Conservation (phyloP, 345 rosid genomes). For the Camelina sativa region DNA sequence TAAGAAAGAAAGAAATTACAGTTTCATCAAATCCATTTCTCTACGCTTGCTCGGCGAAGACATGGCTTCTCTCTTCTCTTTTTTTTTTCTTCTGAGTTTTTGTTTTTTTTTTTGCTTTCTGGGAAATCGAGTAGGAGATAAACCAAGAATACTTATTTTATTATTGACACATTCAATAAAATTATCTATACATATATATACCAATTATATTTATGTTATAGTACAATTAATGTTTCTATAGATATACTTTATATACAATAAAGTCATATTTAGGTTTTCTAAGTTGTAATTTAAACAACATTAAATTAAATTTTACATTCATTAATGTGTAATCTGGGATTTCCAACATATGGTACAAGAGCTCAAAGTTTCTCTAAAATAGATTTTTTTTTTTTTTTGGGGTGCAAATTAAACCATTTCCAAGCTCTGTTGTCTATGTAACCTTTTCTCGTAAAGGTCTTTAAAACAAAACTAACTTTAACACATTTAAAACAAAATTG, state of each 20-base stretch:
- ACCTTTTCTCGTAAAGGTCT: neutral
- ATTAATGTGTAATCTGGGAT: no score
- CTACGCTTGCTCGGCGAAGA: slow-evolving; percentile 99
- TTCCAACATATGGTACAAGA: no score
- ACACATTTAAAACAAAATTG: neutral
- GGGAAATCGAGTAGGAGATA: slow-evolving; percentile 34
- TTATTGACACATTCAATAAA: neutral
- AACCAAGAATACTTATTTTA: neutral
- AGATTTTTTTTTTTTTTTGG: no score
- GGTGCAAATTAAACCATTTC: no score
- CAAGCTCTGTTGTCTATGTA: neutral
- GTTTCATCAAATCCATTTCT: slow-evolving; percentile 99
- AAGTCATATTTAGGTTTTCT: no score
- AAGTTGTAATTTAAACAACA: no score
- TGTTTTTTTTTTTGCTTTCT: neutral
- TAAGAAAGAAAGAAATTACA: slow-evolving; percentile 50
- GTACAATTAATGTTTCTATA: no score
- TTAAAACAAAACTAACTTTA: neutral
- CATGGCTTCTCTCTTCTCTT: slow-evolving; percentile 51
- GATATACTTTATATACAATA: no score
- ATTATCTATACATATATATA: no score
- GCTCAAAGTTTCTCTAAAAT: neutral
- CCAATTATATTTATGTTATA: no score
- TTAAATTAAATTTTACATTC: no score
- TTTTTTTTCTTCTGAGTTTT: neutral